Evolutionary conservation across 495 filamentous ascomycete genomes (phyloP).

Genomic region (Xeromyces bisporus): DNA sequence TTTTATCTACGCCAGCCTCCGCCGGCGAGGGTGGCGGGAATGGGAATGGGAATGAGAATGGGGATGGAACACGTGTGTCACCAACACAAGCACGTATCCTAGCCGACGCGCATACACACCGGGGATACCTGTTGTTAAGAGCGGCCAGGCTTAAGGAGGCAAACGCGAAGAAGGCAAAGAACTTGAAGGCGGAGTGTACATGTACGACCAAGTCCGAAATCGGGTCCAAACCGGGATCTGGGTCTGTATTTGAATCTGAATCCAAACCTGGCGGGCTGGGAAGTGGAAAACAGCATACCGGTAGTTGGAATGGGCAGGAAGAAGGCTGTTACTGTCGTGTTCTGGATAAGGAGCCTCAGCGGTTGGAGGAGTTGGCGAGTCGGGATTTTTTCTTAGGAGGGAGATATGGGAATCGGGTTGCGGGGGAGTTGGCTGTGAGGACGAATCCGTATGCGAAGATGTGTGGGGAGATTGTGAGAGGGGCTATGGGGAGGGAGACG

Average conservation of each 20-base stretch:
- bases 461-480: slow-evolving; percentile 73
- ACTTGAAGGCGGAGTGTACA: too few species aligned
- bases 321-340: slow-evolving; percentile 15
- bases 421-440: slow-evolving; percentile 55
- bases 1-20: slow-evolving; percentile 41
- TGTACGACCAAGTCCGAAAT: too few species aligned
- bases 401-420: slow-evolving; percentile 61
- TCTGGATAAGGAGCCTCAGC: slow-evolving; percentile 24
- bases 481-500: slow-evolving; percentile 66
- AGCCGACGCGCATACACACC: slow-evolving; percentile 56
- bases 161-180: too few species aligned
- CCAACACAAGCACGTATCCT: slow-evolving; percentile 43
- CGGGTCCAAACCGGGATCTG: too few species aligned
- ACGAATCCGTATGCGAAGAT: slow-evolving; percentile 81
- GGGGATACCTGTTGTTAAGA: slow-evolving; percentile 51
- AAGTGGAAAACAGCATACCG: too few species aligned
- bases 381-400: slow-evolving; percentile 61
- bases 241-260: too few species aligned
- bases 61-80: too few species aligned
- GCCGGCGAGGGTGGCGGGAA: too few species aligned
- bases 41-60: too few species aligned
- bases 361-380: slow-evolving; percentile 57
- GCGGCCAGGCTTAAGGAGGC: slow-evolving; percentile 30
- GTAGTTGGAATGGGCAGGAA: too few species aligned
- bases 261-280: too few species aligned